phyloP scores from a whole-genome alignment of 116 monocot genomes.

The Posidonia oceanica region DNA sequence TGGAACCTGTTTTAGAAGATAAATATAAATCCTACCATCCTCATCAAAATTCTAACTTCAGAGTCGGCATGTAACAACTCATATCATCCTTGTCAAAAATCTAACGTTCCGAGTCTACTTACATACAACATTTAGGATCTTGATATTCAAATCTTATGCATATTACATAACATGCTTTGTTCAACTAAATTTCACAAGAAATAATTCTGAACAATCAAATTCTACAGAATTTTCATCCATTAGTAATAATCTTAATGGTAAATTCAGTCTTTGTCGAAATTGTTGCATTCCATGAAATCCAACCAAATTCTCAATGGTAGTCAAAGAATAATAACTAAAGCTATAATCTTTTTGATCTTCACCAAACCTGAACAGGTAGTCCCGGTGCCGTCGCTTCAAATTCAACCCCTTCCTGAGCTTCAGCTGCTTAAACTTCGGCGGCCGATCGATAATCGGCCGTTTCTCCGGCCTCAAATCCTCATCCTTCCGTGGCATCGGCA shows the following conservation, averaged over 20 bases:
- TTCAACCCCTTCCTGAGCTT: conserved; percentile 54
- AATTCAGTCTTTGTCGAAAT: not conserved
- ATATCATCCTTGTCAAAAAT: not conserved
- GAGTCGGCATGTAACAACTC: too few species aligned
- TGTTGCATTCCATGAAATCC: not conserved
- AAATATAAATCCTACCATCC: not conserved
- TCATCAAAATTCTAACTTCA: not conserved
- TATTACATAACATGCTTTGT: not conserved
- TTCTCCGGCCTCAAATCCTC: not conserved
- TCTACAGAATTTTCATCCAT: not conserved
- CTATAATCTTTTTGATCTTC: not conserved
- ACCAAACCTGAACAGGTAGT: conserved; percentile 37
- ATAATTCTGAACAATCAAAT: not conserved
- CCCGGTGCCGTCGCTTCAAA: conserved; percentile 55
- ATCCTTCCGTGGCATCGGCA: not conserved
- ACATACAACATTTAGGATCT: not conserved
- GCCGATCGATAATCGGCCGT: conserved; percentile 43
- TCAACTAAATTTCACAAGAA: not conserved
- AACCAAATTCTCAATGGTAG: not conserved
- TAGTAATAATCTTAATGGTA: not conserved
- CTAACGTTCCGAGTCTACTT: not conserved
- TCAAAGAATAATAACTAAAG: not conserved
- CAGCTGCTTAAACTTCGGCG: conserved; percentile 54
- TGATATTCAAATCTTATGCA: not conserved
- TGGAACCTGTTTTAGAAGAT: conserved; percentile 17